Percentiles rank a stretch among this genome's conserved stretches.
Evolutionary conservation across 2,329 filamentous ascomycete species (phyloP).

Genomic region (Hirsutella minnesotensis): DNA sequence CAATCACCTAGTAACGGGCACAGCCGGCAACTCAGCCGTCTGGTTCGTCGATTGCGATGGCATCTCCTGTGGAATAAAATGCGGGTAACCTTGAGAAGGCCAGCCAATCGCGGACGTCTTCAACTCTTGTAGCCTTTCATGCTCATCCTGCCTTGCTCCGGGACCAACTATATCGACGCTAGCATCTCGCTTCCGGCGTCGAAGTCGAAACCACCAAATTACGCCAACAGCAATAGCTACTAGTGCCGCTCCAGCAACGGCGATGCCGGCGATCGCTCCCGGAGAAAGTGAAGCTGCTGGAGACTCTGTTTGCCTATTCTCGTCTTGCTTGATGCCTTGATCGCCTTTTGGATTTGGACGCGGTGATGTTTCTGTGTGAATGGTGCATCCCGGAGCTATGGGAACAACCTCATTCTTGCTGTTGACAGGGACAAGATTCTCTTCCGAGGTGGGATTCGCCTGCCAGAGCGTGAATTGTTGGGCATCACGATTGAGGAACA

Average conservation of each 20-base stretch:
- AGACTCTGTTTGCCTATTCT: too few relatives aligned
- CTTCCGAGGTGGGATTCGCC: slow-evolving; percentile 5
- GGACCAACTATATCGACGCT: too few relatives aligned
- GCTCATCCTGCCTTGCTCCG: not conserved
- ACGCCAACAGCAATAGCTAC: not conserved
- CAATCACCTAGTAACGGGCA: too few relatives aligned
- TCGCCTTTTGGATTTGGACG: not conserved
- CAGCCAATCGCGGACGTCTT: not conserved
- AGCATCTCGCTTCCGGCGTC: not conserved
- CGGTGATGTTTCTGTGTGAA: not conserved
- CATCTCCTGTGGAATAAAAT: not conserved
- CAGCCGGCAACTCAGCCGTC: not conserved
- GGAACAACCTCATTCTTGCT: not conserved
- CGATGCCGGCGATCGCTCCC: not conserved
- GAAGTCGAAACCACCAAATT: not conserved
- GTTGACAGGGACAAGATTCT: slow-evolving; percentile 5
- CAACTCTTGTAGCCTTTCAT: not conserved
- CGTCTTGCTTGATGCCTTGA: not conserved
- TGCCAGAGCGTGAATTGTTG: slow-evolving; percentile 8
- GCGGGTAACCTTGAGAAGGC: not conserved
- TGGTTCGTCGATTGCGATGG: not conserved
- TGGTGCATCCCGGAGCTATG: not conserved
- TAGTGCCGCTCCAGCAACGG: not conserved
- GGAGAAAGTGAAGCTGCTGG: not conserved
- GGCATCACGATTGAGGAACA: slow-evolving; percentile 6